Evolutionary conservation across 495 filamentous ascomycete genomes (phyloP), one percentile per base, ranked within the genome.

Genomic region (Astrocystis sublimbata): DNA sequence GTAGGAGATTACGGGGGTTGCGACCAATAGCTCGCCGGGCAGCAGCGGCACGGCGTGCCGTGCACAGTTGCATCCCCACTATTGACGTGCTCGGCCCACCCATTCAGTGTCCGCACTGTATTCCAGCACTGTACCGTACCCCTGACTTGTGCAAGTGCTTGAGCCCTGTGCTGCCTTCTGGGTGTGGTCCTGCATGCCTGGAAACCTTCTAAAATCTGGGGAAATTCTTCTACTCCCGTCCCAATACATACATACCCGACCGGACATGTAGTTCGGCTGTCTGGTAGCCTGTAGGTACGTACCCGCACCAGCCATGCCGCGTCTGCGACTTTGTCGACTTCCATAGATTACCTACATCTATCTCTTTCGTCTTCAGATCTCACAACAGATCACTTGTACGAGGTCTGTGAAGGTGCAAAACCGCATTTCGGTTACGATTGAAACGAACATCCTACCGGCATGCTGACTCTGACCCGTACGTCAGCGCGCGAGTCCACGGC

Each of bases 131-230:
- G n/a, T n/a, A n/a, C n/a, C n/a, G 24, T 21, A 38, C 24, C 45
- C 36, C 57, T 45, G 61, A 41, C 45, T 26, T 6, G 26, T 21
- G 42, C n/a, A n/a, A n/a, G n/a, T n/a, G n/a, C n/a, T n/a, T n/a
- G n/a, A n/a, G n/a, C n/a, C n/a, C n/a, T n/a, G n/a, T n/a, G n/a
- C n/a, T n/a, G n/a, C n/a, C n/a, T n/a, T n/a, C n/a, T n/a, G n/a
- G n/a, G n/a, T n/a, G n/a, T n/a, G n/a, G n/a, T n/a, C n/a, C n/a
- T n/a, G n/a, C n/a, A n/a, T n/a, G n/a, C n/a, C n/a, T n/a, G n/a
- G n/a, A 30, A 65, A 76, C 75, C 75, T 68, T 62, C 68, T 64
- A 1, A 70, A 61, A 54, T 52, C 46, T 41, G 58, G 52, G 38
- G 38, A 42, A 50, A 23, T 33, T 55, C 31, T 17, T 15, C 24